phyloP scores from a whole-genome alignment of 805 yeast genomes.

The Teunomyces kruisii region DNA sequence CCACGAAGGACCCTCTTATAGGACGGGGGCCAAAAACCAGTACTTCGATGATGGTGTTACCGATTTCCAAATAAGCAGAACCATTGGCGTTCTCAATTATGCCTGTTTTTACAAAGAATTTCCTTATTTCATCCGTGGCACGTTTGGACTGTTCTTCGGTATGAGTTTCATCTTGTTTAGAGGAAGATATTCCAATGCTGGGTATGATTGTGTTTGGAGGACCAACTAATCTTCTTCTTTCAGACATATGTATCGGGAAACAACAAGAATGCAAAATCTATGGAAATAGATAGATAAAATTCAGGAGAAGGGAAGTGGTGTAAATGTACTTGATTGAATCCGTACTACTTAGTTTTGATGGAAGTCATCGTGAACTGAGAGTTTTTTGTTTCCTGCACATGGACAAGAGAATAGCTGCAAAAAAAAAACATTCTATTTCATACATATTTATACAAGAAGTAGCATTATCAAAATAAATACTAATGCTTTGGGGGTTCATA shows the following conservation, averaged over 20 bases:
- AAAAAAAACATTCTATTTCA: background rate
- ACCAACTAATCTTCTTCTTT: slow-evolving; percentile 85
- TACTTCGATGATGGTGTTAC: slow-evolving; percentile 59
- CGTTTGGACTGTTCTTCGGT: slow-evolving; percentile 4
- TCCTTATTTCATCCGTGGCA: slow-evolving; percentile 28
- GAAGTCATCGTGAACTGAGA: slow-evolving; percentile 1
- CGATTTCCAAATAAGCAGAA: slow-evolving; percentile 74
- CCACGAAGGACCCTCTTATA: slow-evolving; percentile 66
- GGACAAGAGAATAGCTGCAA: background rate
- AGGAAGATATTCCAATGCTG: slow-evolving; percentile 12
- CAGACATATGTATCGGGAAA: slow-evolving; percentile 30
- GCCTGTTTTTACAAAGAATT: slow-evolving; percentile 62
- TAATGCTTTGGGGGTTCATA: background rate
- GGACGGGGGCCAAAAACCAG: slow-evolving; percentile 91
- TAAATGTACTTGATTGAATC: background rate
- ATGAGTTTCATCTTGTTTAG: slow-evolving; percentile 5
- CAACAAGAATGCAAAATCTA: background rate
- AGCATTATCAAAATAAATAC: background rate
- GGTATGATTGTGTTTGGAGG: slow-evolving; percentile 62
- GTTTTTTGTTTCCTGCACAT: background rate
- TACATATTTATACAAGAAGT: background rate
- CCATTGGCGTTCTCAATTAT: slow-evolving; percentile 74
- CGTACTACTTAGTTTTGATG: background rate
- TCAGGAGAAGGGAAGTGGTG: background rate
- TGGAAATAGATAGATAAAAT: background rate